Conservation (phyloP, 257 asterid genomes). For the Echites panduratus region DNA sequence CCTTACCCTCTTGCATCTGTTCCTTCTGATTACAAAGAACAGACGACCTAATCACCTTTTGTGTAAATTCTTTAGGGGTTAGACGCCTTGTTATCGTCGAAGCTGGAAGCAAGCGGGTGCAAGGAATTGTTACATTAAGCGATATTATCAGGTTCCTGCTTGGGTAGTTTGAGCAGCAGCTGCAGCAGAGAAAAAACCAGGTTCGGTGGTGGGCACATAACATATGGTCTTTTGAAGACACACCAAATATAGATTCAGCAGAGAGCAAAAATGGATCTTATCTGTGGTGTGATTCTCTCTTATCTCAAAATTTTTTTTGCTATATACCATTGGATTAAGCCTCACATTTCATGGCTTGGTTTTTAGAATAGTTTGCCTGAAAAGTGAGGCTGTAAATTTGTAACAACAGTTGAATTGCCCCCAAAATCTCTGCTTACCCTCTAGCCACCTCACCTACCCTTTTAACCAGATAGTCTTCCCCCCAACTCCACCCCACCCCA, state of each 20-base stretch:
- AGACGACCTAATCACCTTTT: background rate
- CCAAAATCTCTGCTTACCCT: background rate
- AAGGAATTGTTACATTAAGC: conserved; percentile 65
- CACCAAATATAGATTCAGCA: conserved; percentile 13
- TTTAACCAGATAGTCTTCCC: conserved; percentile 18
- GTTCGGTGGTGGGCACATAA: conserved; percentile 12
- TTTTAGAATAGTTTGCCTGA: conserved; percentile 24
- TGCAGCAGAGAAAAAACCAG: background rate
- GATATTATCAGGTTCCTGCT: conserved; percentile 73
- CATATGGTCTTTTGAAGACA: conserved; percentile 6
- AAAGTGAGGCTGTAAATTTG: conserved; percentile 25
- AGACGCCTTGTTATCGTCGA: conserved; percentile 78
- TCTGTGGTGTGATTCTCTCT: background rate
- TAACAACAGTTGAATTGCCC: conserved; percentile 12
- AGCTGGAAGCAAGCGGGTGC: conserved; percentile 95
- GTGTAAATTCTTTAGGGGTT: conserved; percentile 48
- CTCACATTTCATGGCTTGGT: conserved; percentile 36
- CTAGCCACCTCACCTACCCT: background rate
- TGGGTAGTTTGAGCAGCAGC: conserved; percentile 39
- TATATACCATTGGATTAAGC: conserved; percentile 34
- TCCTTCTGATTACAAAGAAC: background rate
- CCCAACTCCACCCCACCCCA: too few species aligned
- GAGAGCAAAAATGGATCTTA: background rate
- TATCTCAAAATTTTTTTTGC: conserved; percentile 16
- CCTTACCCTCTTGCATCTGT: background rate